Evolutionary conservation across 1,284 basidiomycete genomes (phyloP), one percentile per base, ranked within the genome.

Genomic region (Bjerkandera adusta): DNA sequence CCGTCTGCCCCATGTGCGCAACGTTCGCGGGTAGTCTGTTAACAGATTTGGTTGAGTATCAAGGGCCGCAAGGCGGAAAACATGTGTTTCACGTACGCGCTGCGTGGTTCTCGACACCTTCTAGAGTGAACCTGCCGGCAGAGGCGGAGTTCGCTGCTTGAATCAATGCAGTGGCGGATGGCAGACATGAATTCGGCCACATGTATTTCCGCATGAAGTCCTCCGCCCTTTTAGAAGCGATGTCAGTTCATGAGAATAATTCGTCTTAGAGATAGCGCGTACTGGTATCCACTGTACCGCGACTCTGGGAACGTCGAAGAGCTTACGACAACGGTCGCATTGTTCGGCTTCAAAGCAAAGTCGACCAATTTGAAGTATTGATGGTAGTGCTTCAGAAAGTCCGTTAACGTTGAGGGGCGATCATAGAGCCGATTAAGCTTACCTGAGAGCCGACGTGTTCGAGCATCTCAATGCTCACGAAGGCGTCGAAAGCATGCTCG

Each of bases 131-230:
- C 46, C 80, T 75, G 25, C 84, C 83, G 52, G 83, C 73, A 16
- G 86, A 80, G 10, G 78, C 84, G 1, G 71, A 62, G 38, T 85
- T 75, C 6, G 83, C 83, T 33, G 79, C 81, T 44, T 81, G 79
- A 48, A 88, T 79, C 36, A 89, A 69, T 5, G 79, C 75, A 1
- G 87, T 89, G 13, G 92, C 85, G 44, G 86, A 89, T 1, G 92
- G 92, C 21, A 93, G 69, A 64, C 87, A 90, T 1, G 89, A 90
- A 56, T 94, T 93, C 3, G 92, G 92, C 88, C 92, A 95, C 81
- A 94, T 88, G 69, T 91, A 95, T 56, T 86, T 85, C 42, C 87
- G 80, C 79, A 92, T 92, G 67, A 92, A 92, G 65, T 92, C 89
- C 59, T 90, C 85, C n/a, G 84, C 76, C 65, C 81, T 88, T n/a